Conservation (phyloP, 2,329 filamentous ascomycete species). For the Trichoderma polysporum region DNA sequence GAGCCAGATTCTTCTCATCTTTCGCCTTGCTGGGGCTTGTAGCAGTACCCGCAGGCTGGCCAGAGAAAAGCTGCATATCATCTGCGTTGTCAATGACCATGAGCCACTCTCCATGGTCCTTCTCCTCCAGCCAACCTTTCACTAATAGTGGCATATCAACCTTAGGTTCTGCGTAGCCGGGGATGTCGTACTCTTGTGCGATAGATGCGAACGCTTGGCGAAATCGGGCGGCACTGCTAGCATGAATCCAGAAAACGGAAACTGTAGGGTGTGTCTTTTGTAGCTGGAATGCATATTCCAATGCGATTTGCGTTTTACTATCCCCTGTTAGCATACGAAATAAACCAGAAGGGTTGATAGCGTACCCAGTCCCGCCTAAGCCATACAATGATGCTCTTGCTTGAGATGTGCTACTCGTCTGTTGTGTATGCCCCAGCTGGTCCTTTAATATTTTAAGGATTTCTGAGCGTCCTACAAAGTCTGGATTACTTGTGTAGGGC, state of each 20-base stretch:
- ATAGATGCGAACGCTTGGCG: slow-evolving; percentile 29
- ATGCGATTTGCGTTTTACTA: too few relatives aligned
- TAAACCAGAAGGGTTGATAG: background rate
- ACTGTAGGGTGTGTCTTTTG: slow-evolving; percentile 24
- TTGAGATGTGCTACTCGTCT: too few relatives aligned
- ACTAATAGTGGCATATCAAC: slow-evolving; percentile 28
- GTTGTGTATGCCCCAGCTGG: too few relatives aligned
- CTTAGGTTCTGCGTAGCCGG: slow-evolving; percentile 27
- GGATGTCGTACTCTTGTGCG: slow-evolving; percentile 29
- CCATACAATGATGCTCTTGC: background rate
- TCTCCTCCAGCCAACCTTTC: slow-evolving; percentile 31
- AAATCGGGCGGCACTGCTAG: slow-evolving; percentile 32
- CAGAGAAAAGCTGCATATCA: slow-evolving; percentile 20
- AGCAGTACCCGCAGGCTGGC: background rate
- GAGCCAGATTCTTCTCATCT: background rate
- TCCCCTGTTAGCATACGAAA: background rate
- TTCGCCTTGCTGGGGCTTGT: background rate
- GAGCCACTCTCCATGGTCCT: slow-evolving; percentile 25
- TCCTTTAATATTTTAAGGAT: too few relatives aligned
- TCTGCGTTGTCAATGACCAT: slow-evolving; percentile 23
- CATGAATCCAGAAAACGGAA: slow-evolving; percentile 38
- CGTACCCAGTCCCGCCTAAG: background rate
- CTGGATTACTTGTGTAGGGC: too few relatives aligned
- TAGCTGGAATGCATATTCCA: slow-evolving; percentile 29
- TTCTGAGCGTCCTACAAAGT: too few relatives aligned